These are phyloP conservation scores for Mycena citricolor DNA, from an alignment of 1,284 basidiomycete species.

Conservation along the genomic window DNA sequence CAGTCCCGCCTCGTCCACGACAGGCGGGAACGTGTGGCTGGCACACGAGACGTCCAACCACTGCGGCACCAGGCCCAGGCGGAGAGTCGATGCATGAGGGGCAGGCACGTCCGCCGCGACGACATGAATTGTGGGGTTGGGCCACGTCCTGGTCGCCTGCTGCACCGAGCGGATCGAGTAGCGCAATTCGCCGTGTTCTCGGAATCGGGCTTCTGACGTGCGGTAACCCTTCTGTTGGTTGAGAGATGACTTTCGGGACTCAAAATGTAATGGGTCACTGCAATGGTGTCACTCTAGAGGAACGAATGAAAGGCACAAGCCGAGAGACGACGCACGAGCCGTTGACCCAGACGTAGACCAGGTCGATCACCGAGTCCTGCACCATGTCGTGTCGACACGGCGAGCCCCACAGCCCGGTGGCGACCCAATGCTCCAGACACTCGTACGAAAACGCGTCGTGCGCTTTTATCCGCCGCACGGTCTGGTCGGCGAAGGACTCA, in stretches of 20 bases:
- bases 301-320: not conserved
- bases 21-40: no score
- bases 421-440: slow-evolving; percentile 18
- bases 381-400: slow-evolving; percentile 12
- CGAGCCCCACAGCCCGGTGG: slow-evolving; percentile 12
- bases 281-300: not conserved
- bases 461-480: slow-evolving; percentile 6
- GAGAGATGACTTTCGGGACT: slow-evolving; percentile 7
- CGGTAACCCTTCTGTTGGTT: not conserved
- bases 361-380: slow-evolving; percentile 13
- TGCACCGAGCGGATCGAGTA: slow-evolving; percentile 20
- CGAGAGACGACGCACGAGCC: slow-evolving; percentile 1
- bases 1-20: no score
- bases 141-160: slow-evolving; percentile 20
- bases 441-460: slow-evolving; percentile 11
- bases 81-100: slow-evolving; percentile 12
- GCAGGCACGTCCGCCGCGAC: slow-evolving; percentile 22
- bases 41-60: slow-evolving; percentile 23
- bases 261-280: slow-evolving; percentile 15
- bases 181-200: slow-evolving; percentile 23
- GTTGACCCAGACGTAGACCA: slow-evolving; percentile 19
- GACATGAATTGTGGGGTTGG: slow-evolving; percentile 22
- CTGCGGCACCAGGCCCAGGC: slow-evolving; percentile 24
- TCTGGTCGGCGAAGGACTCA: slow-evolving; percentile 15
- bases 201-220: slow-evolving; percentile 21